Evolutionary conservation across 129 eudicot genomes (phyloP).

Genomic region (Chrysanthemum seticuspe): DNA sequence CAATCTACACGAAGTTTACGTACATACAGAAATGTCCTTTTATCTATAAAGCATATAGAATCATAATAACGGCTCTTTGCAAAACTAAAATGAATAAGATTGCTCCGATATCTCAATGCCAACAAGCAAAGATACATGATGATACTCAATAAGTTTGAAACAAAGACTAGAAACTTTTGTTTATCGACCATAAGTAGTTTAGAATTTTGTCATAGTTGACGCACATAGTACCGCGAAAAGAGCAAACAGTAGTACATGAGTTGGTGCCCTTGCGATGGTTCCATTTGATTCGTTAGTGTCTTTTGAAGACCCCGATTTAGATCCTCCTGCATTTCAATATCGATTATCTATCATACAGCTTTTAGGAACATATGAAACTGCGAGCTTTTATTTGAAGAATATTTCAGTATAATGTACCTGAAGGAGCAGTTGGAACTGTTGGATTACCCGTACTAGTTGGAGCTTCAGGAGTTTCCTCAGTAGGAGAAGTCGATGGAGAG

Average conservation of each 20-base stretch:
- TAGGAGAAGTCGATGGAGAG: conserved; percentile 4
- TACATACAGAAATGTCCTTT: no score
- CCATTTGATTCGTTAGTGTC: conserved; percentile 29
- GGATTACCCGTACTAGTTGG: conserved; percentile 6
- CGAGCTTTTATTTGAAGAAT: not conserved
- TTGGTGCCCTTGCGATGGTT: conserved; percentile 16
- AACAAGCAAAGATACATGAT: no score
- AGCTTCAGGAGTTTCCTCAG: conserved; percentile 19
- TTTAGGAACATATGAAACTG: not conserved
- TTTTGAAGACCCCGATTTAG: conserved; percentile 31
- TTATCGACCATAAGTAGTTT: conserved; percentile 2
- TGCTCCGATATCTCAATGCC: no score
- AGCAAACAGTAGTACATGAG: conserved; percentile 15
- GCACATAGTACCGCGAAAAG: conserved; percentile 32
- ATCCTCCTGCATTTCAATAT: conserved; percentile 33
- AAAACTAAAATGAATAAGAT: no score
- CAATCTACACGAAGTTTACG: no score
- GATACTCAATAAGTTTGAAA: not conserved
- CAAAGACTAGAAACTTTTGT: not conserved
- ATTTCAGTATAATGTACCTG: conserved; percentile 11
- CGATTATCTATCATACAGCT: not conserved
- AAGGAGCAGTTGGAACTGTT: conserved; percentile 5
- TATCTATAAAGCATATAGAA: no score
- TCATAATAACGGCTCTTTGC: no score
- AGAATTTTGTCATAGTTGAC: conserved; percentile 23